Evolutionary conservation across 257 asterid genomes (phyloP).

Genomic region (Petunia axillaris): DNA sequence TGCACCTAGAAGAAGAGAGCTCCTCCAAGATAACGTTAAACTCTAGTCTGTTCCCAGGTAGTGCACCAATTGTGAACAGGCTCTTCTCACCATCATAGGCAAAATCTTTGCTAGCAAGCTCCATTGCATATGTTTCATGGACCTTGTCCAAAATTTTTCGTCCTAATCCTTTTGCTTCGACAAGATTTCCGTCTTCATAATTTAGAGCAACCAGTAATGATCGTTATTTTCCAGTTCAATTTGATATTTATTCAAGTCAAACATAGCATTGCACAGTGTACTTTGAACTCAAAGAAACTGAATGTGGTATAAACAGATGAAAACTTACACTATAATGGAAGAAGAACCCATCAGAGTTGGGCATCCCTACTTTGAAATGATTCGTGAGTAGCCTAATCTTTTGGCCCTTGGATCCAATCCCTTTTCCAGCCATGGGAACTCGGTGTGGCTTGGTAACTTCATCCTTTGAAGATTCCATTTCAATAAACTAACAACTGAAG

Average conservation of each 20-base stretch:
- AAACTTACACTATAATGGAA: slow-evolving; percentile 58
- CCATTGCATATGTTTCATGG: slow-evolving; percentile 41
- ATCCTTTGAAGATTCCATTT: too few relatives aligned
- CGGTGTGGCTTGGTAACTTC: slow-evolving; percentile 19
- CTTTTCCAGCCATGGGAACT: slow-evolving; percentile 47
- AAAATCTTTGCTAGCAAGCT: slow-evolving; percentile 45
- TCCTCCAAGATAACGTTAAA: slow-evolving; percentile 57
- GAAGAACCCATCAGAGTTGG: slow-evolving; percentile 44
- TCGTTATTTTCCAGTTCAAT: too few relatives aligned
- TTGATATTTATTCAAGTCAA: neutral
- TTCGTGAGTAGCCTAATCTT: slow-evolving; percentile 45
- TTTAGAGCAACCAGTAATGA: slow-evolving; percentile 49
- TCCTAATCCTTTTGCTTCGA: slow-evolving; percentile 63
- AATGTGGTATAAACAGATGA: neutral
- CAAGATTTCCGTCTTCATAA: slow-evolving; percentile 60
- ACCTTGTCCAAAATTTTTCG: slow-evolving; percentile 53
- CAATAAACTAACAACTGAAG: too few relatives aligned
- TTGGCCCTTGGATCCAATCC: slow-evolving; percentile 44
- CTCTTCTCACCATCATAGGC: slow-evolving; percentile 73
- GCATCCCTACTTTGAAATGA: slow-evolving; percentile 50
- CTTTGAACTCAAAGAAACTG: neutral
- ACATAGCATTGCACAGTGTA: neutral
- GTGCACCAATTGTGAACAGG: slow-evolving; percentile 59
- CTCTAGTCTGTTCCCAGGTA: slow-evolving; percentile 56
- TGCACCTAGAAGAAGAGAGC: slow-evolving; percentile 41